Conservation (phyloP, 108 stramenopile genomes). For the Cylindrotheca fusiformis region DNA sequence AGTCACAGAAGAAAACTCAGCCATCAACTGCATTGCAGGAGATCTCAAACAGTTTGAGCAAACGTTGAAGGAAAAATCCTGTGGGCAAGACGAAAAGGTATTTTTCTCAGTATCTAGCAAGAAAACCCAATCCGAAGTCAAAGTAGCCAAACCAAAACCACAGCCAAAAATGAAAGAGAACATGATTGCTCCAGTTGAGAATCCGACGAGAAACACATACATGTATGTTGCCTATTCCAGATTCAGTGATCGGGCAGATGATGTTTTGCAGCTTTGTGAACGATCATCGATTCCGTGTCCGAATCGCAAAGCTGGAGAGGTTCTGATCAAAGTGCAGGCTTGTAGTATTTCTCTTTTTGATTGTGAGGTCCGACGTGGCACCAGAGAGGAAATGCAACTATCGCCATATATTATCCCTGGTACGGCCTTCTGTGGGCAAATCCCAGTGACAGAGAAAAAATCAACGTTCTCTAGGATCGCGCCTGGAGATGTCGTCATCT, state of each 20-base stretch:
- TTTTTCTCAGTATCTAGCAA: not conserved
- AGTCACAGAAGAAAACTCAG: not conserved
- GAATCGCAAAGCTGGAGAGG: slow-evolving; percentile 13
- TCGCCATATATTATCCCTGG: slow-evolving; percentile 47
- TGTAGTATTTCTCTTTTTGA: slow-evolving; percentile 44
- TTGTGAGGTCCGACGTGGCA: slow-evolving; percentile 45
- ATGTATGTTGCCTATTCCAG: slow-evolving; percentile 42
- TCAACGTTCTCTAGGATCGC: slow-evolving; percentile 13
- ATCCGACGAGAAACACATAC: not conserved
- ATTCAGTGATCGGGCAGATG: slow-evolving; percentile 14
- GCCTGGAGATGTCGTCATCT: slow-evolving; percentile 57
- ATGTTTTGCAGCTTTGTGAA: slow-evolving; percentile 29
- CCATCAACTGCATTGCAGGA: not conserved
- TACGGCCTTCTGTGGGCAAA: slow-evolving; percentile 35
- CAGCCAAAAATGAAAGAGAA: not conserved
- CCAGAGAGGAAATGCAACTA: slow-evolving; percentile 25
- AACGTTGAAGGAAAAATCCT: not conserved
- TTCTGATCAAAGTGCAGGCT: slow-evolving; percentile 31
- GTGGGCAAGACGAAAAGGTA: not conserved
- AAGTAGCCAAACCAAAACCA: not conserved
- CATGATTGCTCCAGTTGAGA: not conserved
- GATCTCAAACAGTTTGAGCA: not conserved
- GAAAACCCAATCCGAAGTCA: no score
- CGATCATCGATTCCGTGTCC: slow-evolving; percentile 14
- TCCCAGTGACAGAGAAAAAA: slow-evolving; percentile 16